Base-by-base conservation (phyloP, 129 eudicot genomes). In the Dittrichia graveolens region DNA sequence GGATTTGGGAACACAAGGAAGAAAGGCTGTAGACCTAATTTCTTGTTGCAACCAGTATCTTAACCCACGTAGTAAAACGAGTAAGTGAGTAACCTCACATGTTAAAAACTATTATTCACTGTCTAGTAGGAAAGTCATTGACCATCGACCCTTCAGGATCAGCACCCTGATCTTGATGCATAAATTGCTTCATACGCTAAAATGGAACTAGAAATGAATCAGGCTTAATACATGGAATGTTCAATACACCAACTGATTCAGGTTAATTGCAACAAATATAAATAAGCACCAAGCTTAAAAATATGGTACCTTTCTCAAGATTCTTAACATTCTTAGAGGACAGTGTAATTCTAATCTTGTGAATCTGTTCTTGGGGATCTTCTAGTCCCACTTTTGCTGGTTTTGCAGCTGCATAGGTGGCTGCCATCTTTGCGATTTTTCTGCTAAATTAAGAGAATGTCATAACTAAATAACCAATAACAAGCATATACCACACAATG, bases 321-420 rank as follows among this genome's bases (percentile, higher is more conserved):
- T 92, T 87, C 81, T 87, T 89, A 9, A 92, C 98, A 54, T 83
- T 85, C 74, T 92, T 89, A 9, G 96, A 92, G 24, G 95, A 89
- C 3, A 89, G 96, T 43, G 96, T 92, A 74, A 92, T 89, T 79
- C 96, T 81, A 31, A 92, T 89, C 91, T 89, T 92, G 78, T 92
- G 96, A 74, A 83, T 77, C 77, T 73, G 81, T 72, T 87, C 98
- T 44, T 75, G 88, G 6, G 90, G 24, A 59, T 92, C 98, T 78
- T 92, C 96, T 13, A 87, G 57, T 15, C 95, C 96, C 14, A 85
- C 72, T 84, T 92, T 92, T 7, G 88, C 65, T 41, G 95, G 83
- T 85, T 92, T 92, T 88, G 87, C 82, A 3, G 89, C 83, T 74
- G 97, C 91, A 73, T 81, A 92, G 46, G 93, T 91, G 81, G 81